Evolutionary conservation across 768 basidiomycete species (phyloP), one percentile per base, ranked within the genome.

Genomic region (Suillus decipiens): DNA sequence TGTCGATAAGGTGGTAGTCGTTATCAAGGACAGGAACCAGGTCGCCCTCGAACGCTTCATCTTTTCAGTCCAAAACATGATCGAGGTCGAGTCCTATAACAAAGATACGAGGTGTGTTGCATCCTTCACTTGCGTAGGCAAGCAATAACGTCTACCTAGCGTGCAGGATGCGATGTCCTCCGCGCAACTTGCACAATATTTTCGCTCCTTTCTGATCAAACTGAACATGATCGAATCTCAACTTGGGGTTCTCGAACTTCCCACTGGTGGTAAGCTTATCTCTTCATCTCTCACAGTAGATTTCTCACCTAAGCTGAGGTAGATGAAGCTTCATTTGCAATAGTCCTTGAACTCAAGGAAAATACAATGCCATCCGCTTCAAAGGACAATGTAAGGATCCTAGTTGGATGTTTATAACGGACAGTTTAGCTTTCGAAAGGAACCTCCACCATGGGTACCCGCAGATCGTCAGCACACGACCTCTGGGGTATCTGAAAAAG

Each of bases 11-110:
- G 86, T 95, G 9, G 84, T 93, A 3, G 78, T 98, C 7, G 89
- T 95, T 37, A 88, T 98, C 73, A 95, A 94, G 70, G 86, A 90
- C 71, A 86, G 86, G 66, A 84, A 90, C 11, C 88, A 94, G 64
- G 79, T 88, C 28, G 83, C 93, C 17, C 77, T 97, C n/a, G 96
- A 99, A 73, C 85, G 95, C 3, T 97, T 92, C 74, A 84, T 96
- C 22, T 94, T 97, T 73, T 87, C 93, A 28, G 73, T 96, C n/a
- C 87, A 89, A 64, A 90, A 84, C 73, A 89, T 96, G 86, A 84
- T 93, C 34, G 73, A 87, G 60, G 82, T 92, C 34, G 89, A 90
- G 65, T 67, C 80, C 0, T 89, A 84, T 75, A 82, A 90, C 72
- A 90, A 87, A 71, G 87, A 91, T 66, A 83, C 84, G 22, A 84